phyloP scores from a whole-genome alignment of 768 basidiomycete genomes.

The Suillus subaureus region DNA sequence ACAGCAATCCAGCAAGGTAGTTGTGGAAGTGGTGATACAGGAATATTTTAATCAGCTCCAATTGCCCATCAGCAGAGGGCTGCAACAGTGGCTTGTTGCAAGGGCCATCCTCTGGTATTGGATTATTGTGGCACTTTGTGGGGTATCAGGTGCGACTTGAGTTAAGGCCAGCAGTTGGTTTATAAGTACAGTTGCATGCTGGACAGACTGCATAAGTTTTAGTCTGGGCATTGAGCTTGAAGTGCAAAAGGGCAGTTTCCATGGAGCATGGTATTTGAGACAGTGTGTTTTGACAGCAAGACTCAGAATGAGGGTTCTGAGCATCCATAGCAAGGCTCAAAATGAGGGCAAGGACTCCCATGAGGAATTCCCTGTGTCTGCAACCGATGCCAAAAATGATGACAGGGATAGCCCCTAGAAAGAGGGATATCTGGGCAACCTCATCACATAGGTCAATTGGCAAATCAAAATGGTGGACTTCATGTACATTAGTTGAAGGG shows the following conservation, averaged over 20 bases:
- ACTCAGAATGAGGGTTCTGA: neutral
- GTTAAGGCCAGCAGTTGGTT: neutral
- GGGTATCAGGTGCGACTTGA: conserved; percentile 9
- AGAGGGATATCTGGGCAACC: too few relatives aligned
- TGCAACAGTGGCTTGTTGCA: neutral
- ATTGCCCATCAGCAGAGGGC: neutral
- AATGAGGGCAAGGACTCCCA: conserved; percentile 19
- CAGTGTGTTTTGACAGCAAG: neutral
- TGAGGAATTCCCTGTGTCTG: conserved; percentile 18
- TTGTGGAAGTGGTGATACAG: neutral
- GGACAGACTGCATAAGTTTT: conserved; percentile 19
- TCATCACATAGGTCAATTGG: conserved; percentile 13
- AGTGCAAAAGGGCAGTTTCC: conserved; percentile 7
- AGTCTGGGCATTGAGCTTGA: conserved; percentile 18
- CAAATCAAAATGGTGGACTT: conserved; percentile 11
- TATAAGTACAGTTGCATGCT: conserved; percentile 16
- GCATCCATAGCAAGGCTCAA: conserved; percentile 9
- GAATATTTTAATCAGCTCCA: neutral
- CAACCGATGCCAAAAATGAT: conserved; percentile 18
- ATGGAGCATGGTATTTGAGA: conserved; percentile 1
- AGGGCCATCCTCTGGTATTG: neutral
- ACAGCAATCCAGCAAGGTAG: neutral
- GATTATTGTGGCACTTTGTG: conserved; percentile 8
- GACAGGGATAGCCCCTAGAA: too few relatives aligned
- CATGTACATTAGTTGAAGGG: neutral